Base-by-base conservation (phyloP, 371 early-diverging fungal genomes). In the Globomyces sp. region DNA sequence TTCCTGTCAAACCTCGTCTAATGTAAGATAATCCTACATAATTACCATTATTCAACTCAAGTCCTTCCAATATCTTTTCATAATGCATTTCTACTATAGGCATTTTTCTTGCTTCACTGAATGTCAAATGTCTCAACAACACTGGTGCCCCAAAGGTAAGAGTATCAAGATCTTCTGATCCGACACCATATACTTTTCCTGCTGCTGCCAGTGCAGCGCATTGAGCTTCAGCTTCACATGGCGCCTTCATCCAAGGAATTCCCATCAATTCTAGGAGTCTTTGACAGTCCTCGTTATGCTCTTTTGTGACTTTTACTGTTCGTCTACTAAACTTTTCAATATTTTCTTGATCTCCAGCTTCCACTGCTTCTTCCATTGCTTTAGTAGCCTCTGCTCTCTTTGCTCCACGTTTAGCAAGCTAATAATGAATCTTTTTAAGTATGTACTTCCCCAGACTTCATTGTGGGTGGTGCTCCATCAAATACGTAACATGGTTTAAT, bases 131-230 rank as follows among this genome's bases (percentile, higher is more conserved):
- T 24, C 99, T 90, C 51, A 99, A 68, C 34, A 99, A 80, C 11
- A 95, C 82, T 1, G 97, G 96, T 1, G 98, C 75, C 3, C 89
- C 90, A 79, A 99, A 99, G 2, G 98, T 93, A 61, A 99, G 80
- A 0, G 99, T 97, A 76, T 99, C 99, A 99, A 99, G 99, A 82
- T 99, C 99, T 75, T 99, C 99, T 1, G 98, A 95, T 2, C 94
- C 99, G 36, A 99, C 98, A 4, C 91, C 99, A 76, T 90, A 95
- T 2, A 99, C 99, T 68, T 87, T 86, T n/a, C 94, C 95, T 0
- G 88, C 84, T 70, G 84, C 87, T 42, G 91, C 92, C 43, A 99
- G 75, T 41, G 89, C 94, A 2, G 99, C 99, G 76, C 99, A 99
- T 75, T 97, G 98, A 1, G 99, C 99, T 75, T 99, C 99, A 2